These are phyloP conservation scores for Gardenia jasminoides DNA, from an alignment of 257 asterid genomes.

Conservation along the genomic window DNA sequence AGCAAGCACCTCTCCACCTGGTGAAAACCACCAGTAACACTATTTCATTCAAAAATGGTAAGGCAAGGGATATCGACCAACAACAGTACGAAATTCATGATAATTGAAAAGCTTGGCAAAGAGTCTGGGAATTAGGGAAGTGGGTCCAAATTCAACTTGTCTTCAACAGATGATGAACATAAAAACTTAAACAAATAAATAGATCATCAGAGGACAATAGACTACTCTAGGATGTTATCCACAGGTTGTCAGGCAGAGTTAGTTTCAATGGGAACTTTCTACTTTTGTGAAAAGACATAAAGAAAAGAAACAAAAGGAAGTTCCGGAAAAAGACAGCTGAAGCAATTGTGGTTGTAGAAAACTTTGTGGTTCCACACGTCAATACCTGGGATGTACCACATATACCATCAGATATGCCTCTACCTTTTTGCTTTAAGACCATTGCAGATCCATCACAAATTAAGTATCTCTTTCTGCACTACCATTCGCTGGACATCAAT, in stretches of 20 bases:
- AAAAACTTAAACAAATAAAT: not conserved
- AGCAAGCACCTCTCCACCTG: not conserved
- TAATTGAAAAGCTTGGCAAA: not conserved
- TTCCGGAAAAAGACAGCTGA: constrained; percentile 1
- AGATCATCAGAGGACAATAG: not conserved
- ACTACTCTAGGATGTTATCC: not conserved
- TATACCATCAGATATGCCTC: not conserved
- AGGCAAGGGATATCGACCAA: not conserved
- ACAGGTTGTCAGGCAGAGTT: not conserved
- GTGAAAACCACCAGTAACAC: not conserved
- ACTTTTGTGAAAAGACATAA: not conserved
- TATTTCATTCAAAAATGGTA: not conserved
- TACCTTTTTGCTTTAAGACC: constrained; percentile 8
- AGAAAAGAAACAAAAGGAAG: not conserved
- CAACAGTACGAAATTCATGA: not conserved
- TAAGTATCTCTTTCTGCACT: constrained; percentile 11
- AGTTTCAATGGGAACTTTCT: not conserved
- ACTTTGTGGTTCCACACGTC: constrained; percentile 8
- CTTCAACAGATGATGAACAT: not conserved
- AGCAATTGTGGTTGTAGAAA: constrained; percentile 4
- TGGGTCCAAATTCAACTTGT: not conserved
- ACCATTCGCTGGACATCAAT: constrained; percentile 9
- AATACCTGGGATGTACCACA: constrained; percentile 6
- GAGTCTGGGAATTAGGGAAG: not conserved
- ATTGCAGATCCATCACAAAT: constrained; percentile 11